Percentiles rank a stretch among this genome's conserved stretches.
Conservation (phyloP, 805 yeast species). For the Grigorovia transvaalensis region DNA sequence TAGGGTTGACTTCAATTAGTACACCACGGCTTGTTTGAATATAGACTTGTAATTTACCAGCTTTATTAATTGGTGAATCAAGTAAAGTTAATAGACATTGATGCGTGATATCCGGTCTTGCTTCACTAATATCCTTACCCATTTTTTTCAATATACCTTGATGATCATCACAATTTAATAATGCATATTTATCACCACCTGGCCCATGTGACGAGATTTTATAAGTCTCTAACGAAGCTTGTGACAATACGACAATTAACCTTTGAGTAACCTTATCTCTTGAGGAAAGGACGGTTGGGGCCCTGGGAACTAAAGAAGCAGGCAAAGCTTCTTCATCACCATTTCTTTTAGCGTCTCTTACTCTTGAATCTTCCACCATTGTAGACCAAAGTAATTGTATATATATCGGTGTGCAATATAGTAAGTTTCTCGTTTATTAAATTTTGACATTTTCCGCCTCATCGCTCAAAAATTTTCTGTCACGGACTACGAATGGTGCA, state of each 20-base stretch:
- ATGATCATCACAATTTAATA: slow-evolving; percentile 95
- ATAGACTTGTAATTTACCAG: slow-evolving; percentile 92
- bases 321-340: slow-evolving; percentile 34
- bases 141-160: slow-evolving; percentile 89
- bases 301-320: slow-evolving; percentile 78
- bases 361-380: slow-evolving; percentile 41
- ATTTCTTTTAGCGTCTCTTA: slow-evolving; percentile 34
- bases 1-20: slow-evolving; percentile 88
- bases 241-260: slow-evolving; percentile 86
- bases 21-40: slow-evolving; percentile 94
- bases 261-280: slow-evolving; percentile 81
- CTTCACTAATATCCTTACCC: slow-evolving; percentile 96
- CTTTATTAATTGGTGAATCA: slow-evolving; percentile 97
- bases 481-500: neutral
- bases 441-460: neutral
- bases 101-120: slow-evolving; percentile 98
- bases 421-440: neutral
- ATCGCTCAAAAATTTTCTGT: neutral
- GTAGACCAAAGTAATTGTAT: neutral
- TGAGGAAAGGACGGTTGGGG: slow-evolving; percentile 71
- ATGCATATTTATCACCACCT: slow-evolving; percentile 83
- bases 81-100: slow-evolving; percentile 89
- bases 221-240: slow-evolving; percentile 92
- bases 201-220: slow-evolving; percentile 71
- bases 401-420: too few species aligned